Evolutionary conservation across 1,284 basidiomycete species (phyloP).

Genomic region (Ustilago xerochloae): DNA sequence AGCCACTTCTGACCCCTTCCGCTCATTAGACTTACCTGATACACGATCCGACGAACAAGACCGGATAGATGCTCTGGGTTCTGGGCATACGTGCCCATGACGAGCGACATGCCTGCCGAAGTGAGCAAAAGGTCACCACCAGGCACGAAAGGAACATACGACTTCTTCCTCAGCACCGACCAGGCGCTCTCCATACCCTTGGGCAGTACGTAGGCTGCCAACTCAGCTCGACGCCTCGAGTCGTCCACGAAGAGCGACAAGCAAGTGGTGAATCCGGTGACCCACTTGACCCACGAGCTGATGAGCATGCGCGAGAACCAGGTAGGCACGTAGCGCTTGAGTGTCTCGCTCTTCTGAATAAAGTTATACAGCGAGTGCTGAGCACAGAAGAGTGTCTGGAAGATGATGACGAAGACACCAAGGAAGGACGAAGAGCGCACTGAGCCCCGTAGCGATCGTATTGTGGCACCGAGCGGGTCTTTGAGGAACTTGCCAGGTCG

Average conservation of each 20-base stretch:
- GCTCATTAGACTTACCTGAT: slow-evolving; percentile 72
- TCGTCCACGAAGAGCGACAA: slow-evolving; percentile 88
- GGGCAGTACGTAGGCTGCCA: slow-evolving; percentile 96
- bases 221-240: slow-evolving; percentile 80
- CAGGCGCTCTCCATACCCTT: slow-evolving; percentile 78
- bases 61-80: slow-evolving; percentile 88
- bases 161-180: slow-evolving; percentile 80
- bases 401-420: slow-evolving; percentile 84
- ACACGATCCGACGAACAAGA: slow-evolving; percentile 84
- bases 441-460: slow-evolving; percentile 78
- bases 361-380: slow-evolving; percentile 74
- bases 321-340: slow-evolving; percentile 68
- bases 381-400: slow-evolving; percentile 85
- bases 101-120: slow-evolving; percentile 84
- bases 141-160: slow-evolving; percentile 77
- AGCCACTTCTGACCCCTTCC: no score
- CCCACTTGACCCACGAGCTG: slow-evolving; percentile 75
- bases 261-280: slow-evolving; percentile 81
- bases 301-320: slow-evolving; percentile 74
- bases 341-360: slow-evolving; percentile 41
- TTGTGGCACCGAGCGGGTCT: slow-evolving; percentile 44
- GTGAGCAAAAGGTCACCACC: slow-evolving; percentile 78
- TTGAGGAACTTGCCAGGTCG: slow-evolving; percentile 63
- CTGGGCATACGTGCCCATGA: slow-evolving; percentile 86
- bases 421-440: slow-evolving; percentile 88